Evolutionary conservation across 495 filamentous ascomycete species (phyloP).

Genomic region (Hamigera avellanea): DNA sequence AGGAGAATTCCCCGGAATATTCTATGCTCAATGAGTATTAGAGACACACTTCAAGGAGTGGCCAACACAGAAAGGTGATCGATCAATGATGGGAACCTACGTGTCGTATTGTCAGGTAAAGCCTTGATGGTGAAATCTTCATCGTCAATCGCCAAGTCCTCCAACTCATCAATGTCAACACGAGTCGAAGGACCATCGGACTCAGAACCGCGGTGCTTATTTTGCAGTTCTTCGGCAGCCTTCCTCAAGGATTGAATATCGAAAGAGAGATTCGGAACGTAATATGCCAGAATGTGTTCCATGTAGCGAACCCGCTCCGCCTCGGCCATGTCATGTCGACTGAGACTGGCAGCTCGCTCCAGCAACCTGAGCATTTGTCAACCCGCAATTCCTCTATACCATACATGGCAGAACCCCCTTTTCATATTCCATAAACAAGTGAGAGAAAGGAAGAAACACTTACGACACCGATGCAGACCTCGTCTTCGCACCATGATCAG

Average conservation of each 20-base stretch:
- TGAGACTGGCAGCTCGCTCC: constrained; percentile 24
- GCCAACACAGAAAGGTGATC: background rate
- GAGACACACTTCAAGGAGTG: constrained; percentile 1
- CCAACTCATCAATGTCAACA: constrained; percentile 26
- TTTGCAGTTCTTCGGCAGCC: constrained; percentile 26
- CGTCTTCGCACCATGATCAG: constrained; percentile 26
- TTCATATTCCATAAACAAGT: background rate
- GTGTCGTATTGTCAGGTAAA: constrained; percentile 35
- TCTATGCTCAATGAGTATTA: constrained; percentile 15
- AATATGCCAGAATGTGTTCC: constrained; percentile 32
- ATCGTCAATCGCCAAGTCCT: constrained; percentile 33
- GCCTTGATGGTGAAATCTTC: constrained; percentile 36
- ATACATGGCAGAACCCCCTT: background rate
- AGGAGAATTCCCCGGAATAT: constrained; percentile 42
- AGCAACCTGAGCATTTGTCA: constrained; percentile 13
- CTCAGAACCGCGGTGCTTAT: constrained; percentile 24
- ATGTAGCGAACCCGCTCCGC: constrained; percentile 32
- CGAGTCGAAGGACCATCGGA: constrained; percentile 23
- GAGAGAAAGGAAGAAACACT: constrained; percentile 5
- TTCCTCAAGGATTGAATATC: constrained; percentile 32
- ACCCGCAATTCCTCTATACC: too few relatives aligned
- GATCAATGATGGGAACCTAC: constrained; percentile 13
- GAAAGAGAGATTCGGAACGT: constrained; percentile 31
- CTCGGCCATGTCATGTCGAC: constrained; percentile 32
- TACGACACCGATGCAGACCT: constrained; percentile 29